Evolutionary conservation across 441 rosid species (phyloP), one percentile per base, ranked within the genome.

Genomic region (Populus hybrid): DNA sequence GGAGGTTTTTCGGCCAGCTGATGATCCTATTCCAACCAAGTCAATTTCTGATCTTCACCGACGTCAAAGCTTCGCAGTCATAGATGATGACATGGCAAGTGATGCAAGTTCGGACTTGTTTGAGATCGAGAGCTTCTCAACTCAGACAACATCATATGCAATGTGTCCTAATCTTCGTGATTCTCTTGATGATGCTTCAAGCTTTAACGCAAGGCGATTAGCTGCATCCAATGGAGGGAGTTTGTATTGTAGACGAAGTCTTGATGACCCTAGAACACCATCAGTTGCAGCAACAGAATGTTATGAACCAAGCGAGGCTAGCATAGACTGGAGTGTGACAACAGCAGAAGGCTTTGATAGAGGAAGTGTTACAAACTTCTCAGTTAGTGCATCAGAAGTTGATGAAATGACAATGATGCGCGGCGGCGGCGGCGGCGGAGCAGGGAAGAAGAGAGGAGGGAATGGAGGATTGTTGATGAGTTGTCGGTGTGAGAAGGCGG

Each of bases 31-130:
- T 24, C 70, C 74, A 11, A 66, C 76, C 75, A 77, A 79, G 71
- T 78, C 86, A 36, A 20, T 82, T 6, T 74, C 71, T n/a, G 89
- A 85, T 34, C 24, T 76, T 67, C 79, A 78, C 34, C 64, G 69
- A 36, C 77, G 84, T 2, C 87, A 75, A 35, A 77, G 80, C 67
- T 80, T 87, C 75, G 35, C 81, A 14, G 76, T 36, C 6, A 69
- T 75, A 0, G 93, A 87, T 10, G 87, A 90, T 23, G 88, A 88
- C 67, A 83, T 80, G 10, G 90, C 81, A 24, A 93, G 99, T 40
- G 97, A 95, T 76, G 91, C 98, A 0, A 95, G 99, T 83, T 95
- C 98, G 2, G 98, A 95, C 81, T 86, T 93, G 74, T 95, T 95
- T 40, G 99, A 95, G 89, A 93, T 95, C 10, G 99, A 95, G 86